Evolutionary conservation across 164 flowering plant species (phyloP).

Genomic region (Pachysandra terminalis): DNA sequence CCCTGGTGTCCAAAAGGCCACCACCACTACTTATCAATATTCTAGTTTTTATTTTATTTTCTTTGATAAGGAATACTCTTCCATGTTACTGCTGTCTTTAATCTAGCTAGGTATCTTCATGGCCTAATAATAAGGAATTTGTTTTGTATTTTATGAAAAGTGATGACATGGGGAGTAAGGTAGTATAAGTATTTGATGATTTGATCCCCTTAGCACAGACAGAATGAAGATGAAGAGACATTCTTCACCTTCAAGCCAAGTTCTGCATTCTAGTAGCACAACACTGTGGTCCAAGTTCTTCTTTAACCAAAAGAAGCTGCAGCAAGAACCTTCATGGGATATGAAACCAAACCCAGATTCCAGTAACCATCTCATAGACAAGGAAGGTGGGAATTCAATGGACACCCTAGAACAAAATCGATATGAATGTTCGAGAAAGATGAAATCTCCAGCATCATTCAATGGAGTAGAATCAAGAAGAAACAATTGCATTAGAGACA

Average conservation of each 20-base stretch:
- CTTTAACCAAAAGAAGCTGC: slow-evolving; percentile 80
- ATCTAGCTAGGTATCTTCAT: too few relatives aligned
- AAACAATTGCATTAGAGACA: slow-evolving; percentile 11
- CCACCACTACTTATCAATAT: too few relatives aligned
- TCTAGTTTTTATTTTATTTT: too few relatives aligned
- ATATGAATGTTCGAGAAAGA: slow-evolving; percentile 18
- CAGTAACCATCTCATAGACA: slow-evolving; percentile 24
- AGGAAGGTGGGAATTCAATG: slow-evolving; percentile 74
- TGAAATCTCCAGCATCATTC: not conserved
- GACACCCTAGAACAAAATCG: slow-evolving; percentile 66
- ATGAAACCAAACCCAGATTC: slow-evolving; percentile 18
- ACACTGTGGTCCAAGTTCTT: slow-evolving; percentile 92
- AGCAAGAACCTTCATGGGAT: slow-evolving; percentile 24
- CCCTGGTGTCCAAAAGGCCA: too few relatives aligned
- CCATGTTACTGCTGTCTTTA: too few relatives aligned
- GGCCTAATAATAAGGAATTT: too few relatives aligned
- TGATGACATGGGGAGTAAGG: too few relatives aligned
- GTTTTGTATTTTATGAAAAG: too few relatives aligned
- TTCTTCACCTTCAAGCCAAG: too few relatives aligned
- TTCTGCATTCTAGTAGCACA: slow-evolving; percentile 79
- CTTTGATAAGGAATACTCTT: too few relatives aligned
- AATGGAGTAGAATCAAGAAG: slow-evolving; percentile 23
- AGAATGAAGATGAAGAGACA: slow-evolving; percentile 85
- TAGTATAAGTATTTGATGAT: too few relatives aligned
- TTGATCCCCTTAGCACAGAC: slow-evolving; percentile 66